Percentiles rank a stretch among this genome's conserved stretches.
Evolutionary conservation across 2,329 filamentous ascomycete genomes (phyloP).

Genomic region (Exserohilum turcica): DNA sequence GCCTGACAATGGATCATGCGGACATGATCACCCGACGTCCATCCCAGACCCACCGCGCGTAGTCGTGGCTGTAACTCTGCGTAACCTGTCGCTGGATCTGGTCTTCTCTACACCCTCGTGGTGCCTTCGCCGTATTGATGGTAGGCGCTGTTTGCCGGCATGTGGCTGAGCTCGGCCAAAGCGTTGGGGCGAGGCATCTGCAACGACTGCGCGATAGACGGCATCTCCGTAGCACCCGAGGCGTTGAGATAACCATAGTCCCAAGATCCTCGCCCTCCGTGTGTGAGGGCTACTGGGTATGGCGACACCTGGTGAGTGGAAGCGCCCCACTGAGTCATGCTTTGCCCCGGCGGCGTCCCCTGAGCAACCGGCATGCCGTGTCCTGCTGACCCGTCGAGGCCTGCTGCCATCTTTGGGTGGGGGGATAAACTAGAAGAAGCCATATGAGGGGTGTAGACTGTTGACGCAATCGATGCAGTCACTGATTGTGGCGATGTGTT

Average conservation of each 20-base stretch:
- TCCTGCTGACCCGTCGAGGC: conserved; percentile 46
- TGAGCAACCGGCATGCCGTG: conserved; percentile 43
- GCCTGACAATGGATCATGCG: conserved; percentile 32
- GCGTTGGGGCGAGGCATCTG: conserved; percentile 43
- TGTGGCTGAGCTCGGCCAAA: conserved; percentile 37
- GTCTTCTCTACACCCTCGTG: conserved; percentile 40
- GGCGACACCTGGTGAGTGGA: conserved; percentile 40
- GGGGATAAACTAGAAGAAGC: conserved; percentile 54
- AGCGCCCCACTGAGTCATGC: conserved; percentile 45
- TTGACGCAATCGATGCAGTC: conserved; percentile 51
- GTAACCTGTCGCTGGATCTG: conserved; percentile 9
- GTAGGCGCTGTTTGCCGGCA: conserved; percentile 40
- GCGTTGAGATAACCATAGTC: conserved; percentile 45
- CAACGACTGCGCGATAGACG: conserved; percentile 37
- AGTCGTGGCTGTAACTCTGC: conserved; percentile 21
- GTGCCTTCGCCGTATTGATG: conserved; percentile 47
- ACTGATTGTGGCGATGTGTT: conserved; percentile 57
- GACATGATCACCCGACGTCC: conserved; percentile 41
- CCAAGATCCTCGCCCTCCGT: conserved; percentile 42
- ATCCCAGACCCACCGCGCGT: conserved; percentile 32
- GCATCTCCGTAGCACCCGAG: conserved; percentile 32
- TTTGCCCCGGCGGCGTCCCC: conserved; percentile 39
- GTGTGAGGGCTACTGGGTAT: conserved; percentile 39
- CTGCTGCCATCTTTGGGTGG: conserved; percentile 49
- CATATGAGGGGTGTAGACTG: conserved; percentile 51